Percentiles rank a stretch among this genome's conserved stretches.
Conservation (phyloP, 805 yeast genomes). For the Cyberlindnera lachancei region DNA sequence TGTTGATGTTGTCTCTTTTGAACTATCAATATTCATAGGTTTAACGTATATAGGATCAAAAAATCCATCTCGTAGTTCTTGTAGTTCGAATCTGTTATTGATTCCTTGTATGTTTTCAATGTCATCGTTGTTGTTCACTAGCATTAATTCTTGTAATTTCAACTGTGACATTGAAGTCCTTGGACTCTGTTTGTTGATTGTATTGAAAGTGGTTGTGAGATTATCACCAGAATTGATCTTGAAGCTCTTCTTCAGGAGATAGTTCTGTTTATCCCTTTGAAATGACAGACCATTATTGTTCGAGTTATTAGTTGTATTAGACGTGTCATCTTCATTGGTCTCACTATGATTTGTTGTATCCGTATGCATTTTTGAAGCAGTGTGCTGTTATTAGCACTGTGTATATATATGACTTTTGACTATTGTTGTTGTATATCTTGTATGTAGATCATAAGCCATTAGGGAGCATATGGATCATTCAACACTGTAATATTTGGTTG, state of each 20-base stretch:
- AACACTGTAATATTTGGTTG: no score
- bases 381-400: no score
- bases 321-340: no score
- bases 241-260: constrained; percentile 10
- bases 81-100: constrained; percentile 31
- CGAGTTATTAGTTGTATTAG: no score
- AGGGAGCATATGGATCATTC: no score
- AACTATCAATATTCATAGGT: constrained; percentile 12
- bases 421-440: no score
- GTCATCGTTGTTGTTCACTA: not conserved
- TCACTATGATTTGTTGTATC: no score
- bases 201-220: not conserved
- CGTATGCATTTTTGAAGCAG: no score
- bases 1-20: no score
- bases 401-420: no score
- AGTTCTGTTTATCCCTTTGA: constrained; percentile 4
- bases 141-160: constrained; percentile 23
- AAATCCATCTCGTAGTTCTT: constrained; percentile 41
- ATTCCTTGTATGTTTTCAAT: constrained; percentile 14
- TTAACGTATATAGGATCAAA: constrained; percentile 38
- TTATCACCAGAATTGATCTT: constrained; percentile 1
- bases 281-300: no score
- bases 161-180: constrained; percentile 30
- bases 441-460: no score
- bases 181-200: constrained; percentile 14